Percentiles rank a stretch among this genome's conserved stretches.
Conservation (phyloP, 2,329 filamentous ascomycete species). For the Fusarium proliferatum region DNA sequence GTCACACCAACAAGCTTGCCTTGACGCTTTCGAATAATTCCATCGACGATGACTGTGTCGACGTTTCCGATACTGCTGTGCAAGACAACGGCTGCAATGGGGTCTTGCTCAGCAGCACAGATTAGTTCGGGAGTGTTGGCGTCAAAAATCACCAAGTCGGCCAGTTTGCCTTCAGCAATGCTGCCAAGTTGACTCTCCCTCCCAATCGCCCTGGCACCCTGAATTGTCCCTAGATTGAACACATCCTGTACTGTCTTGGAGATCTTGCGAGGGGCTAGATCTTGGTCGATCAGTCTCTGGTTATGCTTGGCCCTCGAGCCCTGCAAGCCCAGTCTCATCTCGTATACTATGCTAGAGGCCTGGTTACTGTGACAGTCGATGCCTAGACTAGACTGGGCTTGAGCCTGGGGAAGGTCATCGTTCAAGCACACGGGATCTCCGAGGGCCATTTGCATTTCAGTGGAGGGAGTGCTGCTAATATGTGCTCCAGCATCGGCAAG, state of each 20-base stretch:
- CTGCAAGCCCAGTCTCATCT: constrained; percentile 9
- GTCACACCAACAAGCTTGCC: background rate
- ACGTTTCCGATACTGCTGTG: constrained; percentile 14
- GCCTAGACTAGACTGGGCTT: constrained; percentile 1
- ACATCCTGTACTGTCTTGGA: constrained; percentile 8
- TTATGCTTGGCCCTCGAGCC: background rate
- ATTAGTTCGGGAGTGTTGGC: background rate
- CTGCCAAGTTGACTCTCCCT: background rate
- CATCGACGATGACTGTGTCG: constrained; percentile 4
- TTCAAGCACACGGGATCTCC: constrained; percentile 7
- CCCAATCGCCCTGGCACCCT: background rate
- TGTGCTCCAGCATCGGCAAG: background rate
- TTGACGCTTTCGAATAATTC: background rate
- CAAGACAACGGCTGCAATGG: background rate
- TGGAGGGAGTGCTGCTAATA: constrained; percentile 17
- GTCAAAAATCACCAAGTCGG: constrained; percentile 6
- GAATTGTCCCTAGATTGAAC: constrained; percentile 3
- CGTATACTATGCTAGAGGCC: constrained; percentile 8
- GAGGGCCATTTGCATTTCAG: constrained; percentile 22
- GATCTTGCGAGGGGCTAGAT: background rate
- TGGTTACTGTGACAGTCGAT: constrained; percentile 17
- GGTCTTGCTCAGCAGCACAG: constrained; percentile 6
- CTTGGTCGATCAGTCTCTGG: background rate
- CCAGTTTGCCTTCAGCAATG: background rate
- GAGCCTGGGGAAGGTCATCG: background rate